These are phyloP conservation scores for Cunninghamia lanceolata DNA, from an alignment of 75 land plant genomes.

Conservation along the genomic window DNA sequence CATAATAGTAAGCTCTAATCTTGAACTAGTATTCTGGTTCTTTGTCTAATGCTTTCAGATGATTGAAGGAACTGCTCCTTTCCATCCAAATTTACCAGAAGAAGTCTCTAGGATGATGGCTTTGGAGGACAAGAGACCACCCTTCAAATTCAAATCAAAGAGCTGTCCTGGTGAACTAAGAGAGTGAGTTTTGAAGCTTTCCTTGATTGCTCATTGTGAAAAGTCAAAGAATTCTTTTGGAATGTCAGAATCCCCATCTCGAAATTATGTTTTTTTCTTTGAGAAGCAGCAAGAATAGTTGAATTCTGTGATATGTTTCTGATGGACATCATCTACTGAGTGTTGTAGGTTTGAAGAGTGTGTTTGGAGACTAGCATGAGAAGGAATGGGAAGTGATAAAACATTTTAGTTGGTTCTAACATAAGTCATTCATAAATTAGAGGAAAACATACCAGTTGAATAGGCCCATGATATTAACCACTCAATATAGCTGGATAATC, in stretches of 20 bases:
- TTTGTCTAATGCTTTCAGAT: constrained; percentile 42
- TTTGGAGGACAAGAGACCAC: constrained; percentile 67
- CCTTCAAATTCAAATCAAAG: constrained; percentile 59
- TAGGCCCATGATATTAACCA: not conserved
- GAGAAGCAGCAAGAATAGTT: not conserved
- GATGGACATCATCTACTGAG: not conserved
- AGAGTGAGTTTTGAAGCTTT: constrained; percentile 51
- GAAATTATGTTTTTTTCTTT: not conserved
- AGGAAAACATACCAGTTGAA: not conserved
- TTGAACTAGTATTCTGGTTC: not conserved
- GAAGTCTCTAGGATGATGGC: constrained; percentile 59
- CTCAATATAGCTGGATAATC: constrained; percentile 1
- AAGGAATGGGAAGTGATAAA: not conserved
- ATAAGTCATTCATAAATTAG: not conserved
- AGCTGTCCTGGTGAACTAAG: constrained; percentile 66
- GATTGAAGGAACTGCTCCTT: constrained; percentile 80
- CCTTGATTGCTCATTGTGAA: not conserved
- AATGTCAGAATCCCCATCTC: not conserved
- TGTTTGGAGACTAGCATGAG: not conserved
- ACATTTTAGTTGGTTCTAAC: not conserved
- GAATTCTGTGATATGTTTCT: not conserved
- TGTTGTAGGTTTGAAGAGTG: not conserved
- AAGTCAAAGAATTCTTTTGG: not conserved
- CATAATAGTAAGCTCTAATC: not conserved
- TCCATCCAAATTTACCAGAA: constrained; percentile 60